phyloP scores from a whole-genome alignment of 129 eudicot genomes.

The Glebionis coronaria region DNA sequence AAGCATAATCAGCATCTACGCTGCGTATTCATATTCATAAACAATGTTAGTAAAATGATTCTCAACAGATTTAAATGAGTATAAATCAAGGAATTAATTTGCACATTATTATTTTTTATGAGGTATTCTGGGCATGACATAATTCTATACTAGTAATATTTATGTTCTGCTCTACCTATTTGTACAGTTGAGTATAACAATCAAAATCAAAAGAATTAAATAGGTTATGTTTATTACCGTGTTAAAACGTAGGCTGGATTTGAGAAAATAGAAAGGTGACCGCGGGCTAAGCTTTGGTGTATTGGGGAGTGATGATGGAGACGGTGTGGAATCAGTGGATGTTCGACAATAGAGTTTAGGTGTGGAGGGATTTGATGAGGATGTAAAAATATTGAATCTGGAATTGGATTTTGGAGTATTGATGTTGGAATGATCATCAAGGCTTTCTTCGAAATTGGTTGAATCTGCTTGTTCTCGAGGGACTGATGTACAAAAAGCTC shows the following conservation, averaged over 20 bases:
- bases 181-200: no score
- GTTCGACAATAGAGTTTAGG: slow-evolving; percentile 60
- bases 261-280: slow-evolving; percentile 59
- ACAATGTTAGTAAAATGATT: neutral
- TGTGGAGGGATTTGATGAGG: slow-evolving; percentile 58
- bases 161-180: no score
- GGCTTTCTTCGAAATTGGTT: slow-evolving; percentile 12
- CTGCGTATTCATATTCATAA: slow-evolving; percentile 26
- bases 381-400: slow-evolving; percentile 45
- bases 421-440: neutral
- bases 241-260: slow-evolving; percentile 56
- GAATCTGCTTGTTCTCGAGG: slow-evolving; percentile 50
- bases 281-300: slow-evolving; percentile 54
- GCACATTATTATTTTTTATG: no score
- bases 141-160: no score
- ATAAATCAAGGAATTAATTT: no score
- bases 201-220: no score
- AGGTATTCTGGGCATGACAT: no score
- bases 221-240: slow-evolving; percentile 34
- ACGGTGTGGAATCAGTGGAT: slow-evolving; percentile 34
- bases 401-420: slow-evolving; percentile 30
- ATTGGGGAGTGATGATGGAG: slow-evolving; percentile 27
- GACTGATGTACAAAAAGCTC: slow-evolving; percentile 87
- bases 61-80: no score
- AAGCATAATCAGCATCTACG: slow-evolving; percentile 74